Evolutionary conservation across 768 basidiomycete species (phyloP), one percentile per base, ranked within the genome.

Genomic region (Steccherinum ochraceum): DNA sequence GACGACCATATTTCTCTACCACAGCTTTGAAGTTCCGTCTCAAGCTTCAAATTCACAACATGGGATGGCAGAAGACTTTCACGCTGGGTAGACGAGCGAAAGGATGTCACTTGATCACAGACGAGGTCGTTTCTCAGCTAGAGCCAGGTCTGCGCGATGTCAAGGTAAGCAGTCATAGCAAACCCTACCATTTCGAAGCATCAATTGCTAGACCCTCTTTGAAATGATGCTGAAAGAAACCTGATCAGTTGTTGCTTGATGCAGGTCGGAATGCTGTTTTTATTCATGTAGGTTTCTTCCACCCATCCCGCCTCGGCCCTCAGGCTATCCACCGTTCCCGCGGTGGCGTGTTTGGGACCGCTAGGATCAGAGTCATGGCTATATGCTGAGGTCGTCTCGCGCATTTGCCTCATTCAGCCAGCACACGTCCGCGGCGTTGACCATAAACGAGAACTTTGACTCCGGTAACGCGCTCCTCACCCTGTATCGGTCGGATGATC

Each of bases 31-130:
- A n/a, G n/a, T n/a, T n/a, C n/a, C n/a, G n/a, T n/a, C n/a, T n/a
- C n/a, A n/a, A n/a, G n/a, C n/a, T n/a, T n/a, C n/a, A n/a, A n/a
- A n/a, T n/a, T n/a, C n/a, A n/a, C n/a, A n/a, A n/a, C n/a, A 95
- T 95, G 93, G 88, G 82, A 50, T 94, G 91, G 91, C 93, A 94
- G 65, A 89, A 82, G 65, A 84, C 84, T 4, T 93, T 95, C 58
- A 78, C 77, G 0, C 72, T 92, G 25, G 63, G 72, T 2, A 77
- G 61, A 52, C 69, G 67, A 25, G 60, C 65, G 44, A 79, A 79
- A 64, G 89, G 89, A 3, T 93, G 89, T 59, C 84, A 96, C 69
- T 77, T 96, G 13, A 75, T 96, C 41, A 95, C 92, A 2, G 74
- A 87, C 25, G 86, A 90, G 61, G 75, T 96, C 5, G 55, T 82